phyloP scores from a whole-genome alignment of 768 basidiomycete species.

The Tricholoma sp. region DNA sequence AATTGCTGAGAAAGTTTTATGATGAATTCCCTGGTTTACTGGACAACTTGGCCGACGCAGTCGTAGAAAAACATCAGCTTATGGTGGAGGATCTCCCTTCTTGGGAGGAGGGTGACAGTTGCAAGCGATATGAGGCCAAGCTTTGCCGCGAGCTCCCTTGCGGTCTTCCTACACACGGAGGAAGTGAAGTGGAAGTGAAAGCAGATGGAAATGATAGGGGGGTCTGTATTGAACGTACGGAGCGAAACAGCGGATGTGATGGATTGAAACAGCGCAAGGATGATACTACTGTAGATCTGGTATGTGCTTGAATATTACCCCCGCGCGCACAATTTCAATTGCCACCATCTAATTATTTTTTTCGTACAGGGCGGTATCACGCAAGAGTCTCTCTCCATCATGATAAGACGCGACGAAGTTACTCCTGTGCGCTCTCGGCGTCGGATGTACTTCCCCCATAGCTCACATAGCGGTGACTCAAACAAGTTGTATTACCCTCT shows the following conservation, averaged over 20 bases:
- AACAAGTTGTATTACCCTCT: conserved; percentile 54
- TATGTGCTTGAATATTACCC: conserved; percentile 4
- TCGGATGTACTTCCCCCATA: conserved; percentile 45
- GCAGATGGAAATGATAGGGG: background rate
- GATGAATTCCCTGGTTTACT: conserved; percentile 42
- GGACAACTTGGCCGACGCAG: conserved; percentile 36
- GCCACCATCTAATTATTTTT: conserved; percentile 2
- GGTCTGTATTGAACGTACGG: background rate
- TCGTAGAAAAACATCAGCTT: conserved; percentile 47
- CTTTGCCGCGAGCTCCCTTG: conserved; percentile 50
- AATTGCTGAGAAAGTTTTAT: conserved; percentile 54
- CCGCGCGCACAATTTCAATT: background rate
- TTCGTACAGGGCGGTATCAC: conserved; percentile 55
- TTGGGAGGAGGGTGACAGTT: conserved; percentile 43
- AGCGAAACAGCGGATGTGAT: background rate
- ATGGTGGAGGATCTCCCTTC: conserved; percentile 51
- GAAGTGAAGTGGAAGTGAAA: background rate
- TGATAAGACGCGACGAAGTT: conserved; percentile 73
- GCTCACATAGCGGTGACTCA: conserved; percentile 31
- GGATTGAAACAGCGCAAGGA: background rate
- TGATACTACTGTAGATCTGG: conserved; percentile 7
- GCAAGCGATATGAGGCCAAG: conserved; percentile 39
- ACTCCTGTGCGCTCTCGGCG: conserved; percentile 53
- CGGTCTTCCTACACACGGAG: conserved; percentile 5
- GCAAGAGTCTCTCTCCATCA: conserved; percentile 65